phyloP scores from a whole-genome alignment of 768 basidiomycete genomes.

The Pleurotus citrinopileatus region DNA sequence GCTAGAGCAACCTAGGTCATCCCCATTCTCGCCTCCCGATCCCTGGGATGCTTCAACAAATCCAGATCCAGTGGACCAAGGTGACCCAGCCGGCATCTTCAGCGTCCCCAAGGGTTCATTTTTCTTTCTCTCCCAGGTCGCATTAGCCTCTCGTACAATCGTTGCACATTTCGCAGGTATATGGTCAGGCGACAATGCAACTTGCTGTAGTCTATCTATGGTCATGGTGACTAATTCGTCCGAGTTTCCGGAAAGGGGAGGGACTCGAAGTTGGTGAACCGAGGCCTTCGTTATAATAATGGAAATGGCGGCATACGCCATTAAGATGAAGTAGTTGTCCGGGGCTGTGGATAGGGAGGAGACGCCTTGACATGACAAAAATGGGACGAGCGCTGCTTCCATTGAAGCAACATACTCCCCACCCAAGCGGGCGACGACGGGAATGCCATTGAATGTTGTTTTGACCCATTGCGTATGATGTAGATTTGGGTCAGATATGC shows the following conservation, averaged over 20 bases:
- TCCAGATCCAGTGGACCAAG: background rate
- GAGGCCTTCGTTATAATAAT: slow-evolving; percentile 41
- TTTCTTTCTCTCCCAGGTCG: background rate
- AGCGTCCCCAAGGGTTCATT: background rate
- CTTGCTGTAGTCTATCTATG: slow-evolving; percentile 29
- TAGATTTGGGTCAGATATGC: slow-evolving; percentile 13
- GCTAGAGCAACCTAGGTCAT: no score
- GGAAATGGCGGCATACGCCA: slow-evolving; percentile 38
- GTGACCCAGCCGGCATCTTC: background rate
- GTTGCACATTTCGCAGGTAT: slow-evolving; percentile 24
- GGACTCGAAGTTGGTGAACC: slow-evolving; percentile 28
- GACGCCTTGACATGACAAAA: slow-evolving; percentile 30
- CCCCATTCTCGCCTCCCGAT: background rate
- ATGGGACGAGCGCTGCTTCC: slow-evolving; percentile 31
- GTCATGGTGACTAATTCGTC: slow-evolving; percentile 32
- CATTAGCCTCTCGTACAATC: background rate
- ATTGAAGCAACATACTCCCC: slow-evolving; percentile 33
- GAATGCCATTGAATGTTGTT: slow-evolving; percentile 28
- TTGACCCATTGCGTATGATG: slow-evolving; percentile 27
- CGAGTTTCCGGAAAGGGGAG: slow-evolving; percentile 32
- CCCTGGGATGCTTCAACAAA: background rate
- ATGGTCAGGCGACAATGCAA: slow-evolving; percentile 37
- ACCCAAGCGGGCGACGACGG: slow-evolving; percentile 32
- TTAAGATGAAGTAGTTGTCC: slow-evolving; percentile 29
- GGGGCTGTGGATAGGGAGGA: slow-evolving; percentile 35